Conservation (phyloP, 768 basidiomycete genomes). For the Termitomyces sp. region DNA sequence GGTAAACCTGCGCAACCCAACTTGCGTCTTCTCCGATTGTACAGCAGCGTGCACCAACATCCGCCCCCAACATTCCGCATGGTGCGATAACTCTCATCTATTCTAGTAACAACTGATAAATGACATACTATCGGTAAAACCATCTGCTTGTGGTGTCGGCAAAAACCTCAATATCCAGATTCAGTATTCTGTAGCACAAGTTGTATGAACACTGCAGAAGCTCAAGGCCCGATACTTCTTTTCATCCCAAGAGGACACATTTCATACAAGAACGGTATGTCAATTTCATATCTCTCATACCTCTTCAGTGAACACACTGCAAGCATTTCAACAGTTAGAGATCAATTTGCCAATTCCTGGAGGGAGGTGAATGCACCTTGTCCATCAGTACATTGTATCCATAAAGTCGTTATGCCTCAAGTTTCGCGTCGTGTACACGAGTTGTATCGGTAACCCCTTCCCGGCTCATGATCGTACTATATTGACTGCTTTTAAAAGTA, state of each 20-base stretch:
- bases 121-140: constrained; percentile 33
- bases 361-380: constrained; percentile 48
- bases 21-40: not conserved
- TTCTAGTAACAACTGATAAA: not conserved
- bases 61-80: not conserved
- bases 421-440: constrained; percentile 49
- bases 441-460: constrained; percentile 42
- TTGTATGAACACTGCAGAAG: constrained; percentile 49
- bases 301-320: constrained; percentile 26
- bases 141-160: constrained; percentile 54
- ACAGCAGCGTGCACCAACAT: not conserved
- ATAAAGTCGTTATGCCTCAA: constrained; percentile 54
- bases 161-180: constrained; percentile 44
- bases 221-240: constrained; percentile 48
- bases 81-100: not conserved
- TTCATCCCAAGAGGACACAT: constrained; percentile 54
- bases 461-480: not conserved
- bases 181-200: constrained; percentile 57
- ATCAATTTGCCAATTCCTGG: constrained; percentile 28
- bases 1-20: constrained; percentile 46
- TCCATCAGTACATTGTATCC: constrained; percentile 53
- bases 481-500: constrained; percentile 22
- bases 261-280: constrained; percentile 61
- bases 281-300: not conserved
- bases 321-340: constrained; percentile 55